Evolutionary conservation across 2,329 filamentous ascomycete genomes (phyloP).

Genomic region (Apiospora arundinis): DNA sequence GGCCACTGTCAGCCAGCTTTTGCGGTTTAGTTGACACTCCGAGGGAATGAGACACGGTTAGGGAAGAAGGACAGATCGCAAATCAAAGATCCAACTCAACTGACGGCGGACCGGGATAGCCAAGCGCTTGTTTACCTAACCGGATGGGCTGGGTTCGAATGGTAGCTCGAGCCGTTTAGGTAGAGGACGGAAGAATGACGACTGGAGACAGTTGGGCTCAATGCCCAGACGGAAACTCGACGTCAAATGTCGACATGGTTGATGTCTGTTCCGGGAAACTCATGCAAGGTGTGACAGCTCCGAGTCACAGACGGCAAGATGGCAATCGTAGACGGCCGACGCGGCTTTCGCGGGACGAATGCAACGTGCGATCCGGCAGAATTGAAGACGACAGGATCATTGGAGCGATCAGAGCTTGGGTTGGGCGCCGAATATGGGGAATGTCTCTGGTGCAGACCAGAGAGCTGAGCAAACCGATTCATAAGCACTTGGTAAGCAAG

Average conservation of each 20-base stretch:
- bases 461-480: not conserved
- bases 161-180: not conserved
- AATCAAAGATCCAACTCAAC: not conserved
- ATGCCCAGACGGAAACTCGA: not conserved
- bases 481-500: constrained; percentile 9
- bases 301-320: not conserved
- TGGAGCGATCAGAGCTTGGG: not conserved
- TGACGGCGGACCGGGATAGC: not conserved
- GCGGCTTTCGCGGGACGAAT: constrained; percentile 4
- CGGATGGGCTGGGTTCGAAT: not conserved
- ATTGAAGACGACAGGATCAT: not conserved
- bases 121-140: not conserved
- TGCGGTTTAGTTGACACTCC: not conserved
- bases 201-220: not conserved
- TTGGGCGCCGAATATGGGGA: not conserved
- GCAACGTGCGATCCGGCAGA: not conserved
- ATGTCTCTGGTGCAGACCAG: not conserved
- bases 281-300: not conserved
- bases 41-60: not conserved
- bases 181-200: not conserved
- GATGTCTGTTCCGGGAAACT: not conserved
- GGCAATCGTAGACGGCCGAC: not conserved
- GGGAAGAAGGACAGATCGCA: not conserved
- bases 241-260: not conserved
- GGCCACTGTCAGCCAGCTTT: not conserved